Base-by-base conservation (phyloP, 2,329 filamentous ascomycete genomes). In the Thelonectria discophora region DNA sequence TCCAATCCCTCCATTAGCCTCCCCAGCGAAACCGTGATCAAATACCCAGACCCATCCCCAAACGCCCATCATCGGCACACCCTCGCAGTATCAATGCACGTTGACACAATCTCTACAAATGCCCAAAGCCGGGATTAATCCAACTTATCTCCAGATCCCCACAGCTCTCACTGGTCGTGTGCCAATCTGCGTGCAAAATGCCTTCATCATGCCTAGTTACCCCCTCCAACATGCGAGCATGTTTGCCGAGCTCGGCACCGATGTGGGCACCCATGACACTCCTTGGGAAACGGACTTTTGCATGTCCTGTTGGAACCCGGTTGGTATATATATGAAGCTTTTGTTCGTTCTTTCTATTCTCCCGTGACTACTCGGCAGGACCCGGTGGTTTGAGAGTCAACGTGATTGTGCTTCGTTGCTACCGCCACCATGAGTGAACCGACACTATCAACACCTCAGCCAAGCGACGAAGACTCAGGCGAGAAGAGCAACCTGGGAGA, bases 241-340 rank as follows among this genome's bases (percentile, higher is more conserved):
- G 13, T 49, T 60, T 47, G 62, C 62, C 62, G 62, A 63, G 47
- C 53, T 56, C 62, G 62, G 62, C 53, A 64, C 62, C 62, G 62
- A 64, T 24, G 51, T 48, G 39, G 62, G 47, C 54, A 42, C 47
- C 56, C 21, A 24, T 30, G n/a, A 24, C 45, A 24, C 24, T 34
- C 18, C 7, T 30, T 39, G n/a, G 2, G 42, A 9, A 3, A 47
- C 46, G 46, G 46, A 50, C 46, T 43, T 43, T 50, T 34, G 34
- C 11, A 20, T 50, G 7, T 32, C 10, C 18, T 42, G 10, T 48
- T 34, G 20, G 21, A 15, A 10, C n/a, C 24, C 18, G 13, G 7
- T 50, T 43, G 17, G 4, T 24, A 24, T 45, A 46, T 47, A 37
- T 52, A 56, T 57, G 32, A 3, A 60, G 55, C 30, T 27, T 21